These are phyloP conservation scores for Cyamopsis tetragonoloba DNA, from an alignment of 306 rosid genomes.

Conservation along the genomic window DNA sequence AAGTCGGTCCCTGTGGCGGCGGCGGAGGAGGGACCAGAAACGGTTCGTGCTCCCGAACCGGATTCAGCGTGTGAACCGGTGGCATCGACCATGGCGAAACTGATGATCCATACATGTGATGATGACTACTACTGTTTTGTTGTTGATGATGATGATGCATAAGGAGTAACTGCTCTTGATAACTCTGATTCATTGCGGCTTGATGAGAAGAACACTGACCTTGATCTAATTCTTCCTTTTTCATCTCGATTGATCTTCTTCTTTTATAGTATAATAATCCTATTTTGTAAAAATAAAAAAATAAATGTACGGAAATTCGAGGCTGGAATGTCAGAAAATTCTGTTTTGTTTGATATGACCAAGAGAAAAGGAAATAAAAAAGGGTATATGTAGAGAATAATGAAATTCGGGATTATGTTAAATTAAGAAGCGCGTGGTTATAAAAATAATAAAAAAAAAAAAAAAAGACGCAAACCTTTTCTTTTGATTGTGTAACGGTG, in stretches of 20 bases:
- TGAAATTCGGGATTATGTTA: neutral
- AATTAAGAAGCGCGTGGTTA: neutral
- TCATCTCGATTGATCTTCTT: too few species aligned
- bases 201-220: constrained; percentile 68
- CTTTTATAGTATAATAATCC: too few species aligned
- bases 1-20: too few species aligned
- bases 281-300: too few species aligned
- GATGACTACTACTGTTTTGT: constrained; percentile 34
- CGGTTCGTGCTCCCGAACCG: constrained; percentile 41
- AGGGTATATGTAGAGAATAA: constrained; percentile 11
- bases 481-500: too few species aligned
- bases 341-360: constrained; percentile 24
- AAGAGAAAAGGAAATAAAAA: constrained; percentile 13
- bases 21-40: constrained; percentile 50
- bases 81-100: constrained; percentile 73
- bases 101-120: too few species aligned
- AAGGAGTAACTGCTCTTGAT: constrained; percentile 59
- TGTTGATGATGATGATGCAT: constrained; percentile 55
- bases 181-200: constrained; percentile 43
- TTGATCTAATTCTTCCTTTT: constrained; percentile 49
- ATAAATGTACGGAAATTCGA: neutral
- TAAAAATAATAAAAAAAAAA: neutral
- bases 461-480: constrained; percentile 30
- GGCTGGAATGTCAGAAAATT: constrained; percentile 10
- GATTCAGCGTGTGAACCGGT: constrained; percentile 54